Base-by-base conservation (phyloP, 164 flowering plant species). In the Aristolochia fimbriata region DNA sequence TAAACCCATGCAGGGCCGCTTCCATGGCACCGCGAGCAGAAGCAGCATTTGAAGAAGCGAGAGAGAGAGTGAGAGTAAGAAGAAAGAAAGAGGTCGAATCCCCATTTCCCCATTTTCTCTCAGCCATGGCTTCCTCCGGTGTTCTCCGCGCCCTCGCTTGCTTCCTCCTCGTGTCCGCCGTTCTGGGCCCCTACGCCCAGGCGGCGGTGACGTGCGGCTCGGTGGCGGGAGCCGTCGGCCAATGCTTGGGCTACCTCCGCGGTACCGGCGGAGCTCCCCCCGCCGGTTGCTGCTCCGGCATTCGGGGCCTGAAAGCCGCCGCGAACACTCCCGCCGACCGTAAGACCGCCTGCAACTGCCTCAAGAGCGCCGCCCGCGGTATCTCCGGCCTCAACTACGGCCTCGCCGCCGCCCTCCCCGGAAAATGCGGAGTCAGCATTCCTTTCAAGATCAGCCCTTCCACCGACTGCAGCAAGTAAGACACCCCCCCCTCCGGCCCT, bases 391-490 rank as follows among this genome's bases (percentile, higher is more conserved):
- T 56, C 59, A 56, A 56, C 59, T 17, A 27, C 14, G n/a, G 27
- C 15, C 37, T 30, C 10, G 59, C 37, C 41, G 59, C 8, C 15
- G 30, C n/a, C 4, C 59, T 56, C 41, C 59, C 59, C 13, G 16
- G 33, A 0, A 12, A 15, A 27, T 56, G 59, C 37, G 15, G 41
- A 12, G 59, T 56, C 20, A n/a, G 2, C 59, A 17, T 56, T 15
- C 59, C 59, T 56, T 56, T 23, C 37, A 33, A 24, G 30, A 27
- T 33, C 37, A 21, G 41, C 37, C 59, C 37, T 17, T 11, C 4
- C 59, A 56, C 59, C 13, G 59, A 56, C 15, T 56, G 59, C 41
- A 21, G 7, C 59, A 56, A 33, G 59, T 56, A 27, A 27, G 30
- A 27, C 5, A 27, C 30, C 3, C 30, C 2, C 30, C 30, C 30